Percentiles rank a stretch among this genome's conserved stretches.
Evolutionary conservation across 768 basidiomycete species (phyloP).

Genomic region (Kwoniella sp.): DNA sequence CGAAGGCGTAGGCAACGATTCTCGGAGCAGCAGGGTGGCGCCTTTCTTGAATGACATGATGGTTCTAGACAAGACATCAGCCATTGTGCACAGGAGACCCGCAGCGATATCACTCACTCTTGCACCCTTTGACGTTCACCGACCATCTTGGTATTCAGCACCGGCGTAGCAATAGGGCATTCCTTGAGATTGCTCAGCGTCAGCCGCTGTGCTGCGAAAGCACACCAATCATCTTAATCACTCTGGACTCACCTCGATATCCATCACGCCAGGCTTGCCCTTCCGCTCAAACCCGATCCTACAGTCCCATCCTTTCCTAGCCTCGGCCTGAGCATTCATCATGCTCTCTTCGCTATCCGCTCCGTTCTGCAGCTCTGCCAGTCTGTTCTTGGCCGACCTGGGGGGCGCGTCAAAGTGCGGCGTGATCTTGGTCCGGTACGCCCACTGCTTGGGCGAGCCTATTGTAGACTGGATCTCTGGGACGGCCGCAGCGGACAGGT

Average conservation of each 20-base stretch:
- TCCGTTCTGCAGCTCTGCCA: constrained; percentile 9
- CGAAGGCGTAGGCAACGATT: constrained; percentile 57
- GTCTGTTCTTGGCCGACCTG: constrained; percentile 53
- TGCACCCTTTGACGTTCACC: constrained; percentile 64
- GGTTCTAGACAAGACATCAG: constrained; percentile 57
- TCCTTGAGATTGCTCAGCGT: constrained; percentile 56
- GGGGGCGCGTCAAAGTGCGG: constrained; percentile 84
- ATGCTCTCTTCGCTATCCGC: constrained; percentile 11
- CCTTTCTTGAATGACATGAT: constrained; percentile 77
- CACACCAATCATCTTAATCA: neutral
- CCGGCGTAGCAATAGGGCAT: constrained; percentile 81
- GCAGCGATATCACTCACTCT: constrained; percentile 46
- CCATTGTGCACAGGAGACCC: too few species aligned
- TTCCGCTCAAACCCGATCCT: constrained; percentile 85
- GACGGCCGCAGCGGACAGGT: constrained; percentile 57
- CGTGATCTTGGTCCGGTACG: constrained; percentile 93
- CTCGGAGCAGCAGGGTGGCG: constrained; percentile 83
- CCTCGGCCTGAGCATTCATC: constrained; percentile 17
- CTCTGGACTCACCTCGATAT: constrained; percentile 69
- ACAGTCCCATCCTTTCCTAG: constrained; percentile 56
- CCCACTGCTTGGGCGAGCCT: constrained; percentile 81
- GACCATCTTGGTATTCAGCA: constrained; percentile 66
- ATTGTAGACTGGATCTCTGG: constrained; percentile 71
- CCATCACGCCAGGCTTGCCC: constrained; percentile 69
- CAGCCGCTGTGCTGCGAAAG: neutral